A percentile compares a stretch with the other conserved stretches of the same genome.
Conservation (phyloP, 768 basidiomycete species). For the Clathrus columnatus region DNA sequence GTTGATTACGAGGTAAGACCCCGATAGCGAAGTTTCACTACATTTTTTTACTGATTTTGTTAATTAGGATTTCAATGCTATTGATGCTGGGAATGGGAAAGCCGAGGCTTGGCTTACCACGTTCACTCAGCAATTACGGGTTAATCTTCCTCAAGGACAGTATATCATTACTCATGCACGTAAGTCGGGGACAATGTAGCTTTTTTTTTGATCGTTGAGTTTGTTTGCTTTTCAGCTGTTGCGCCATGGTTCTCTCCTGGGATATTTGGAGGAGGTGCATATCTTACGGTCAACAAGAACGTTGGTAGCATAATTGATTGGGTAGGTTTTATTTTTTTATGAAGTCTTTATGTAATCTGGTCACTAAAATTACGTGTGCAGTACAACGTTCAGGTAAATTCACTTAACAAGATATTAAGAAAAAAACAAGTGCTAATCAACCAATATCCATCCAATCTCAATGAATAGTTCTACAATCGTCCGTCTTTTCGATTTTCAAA, state of each 20-base stretch:
- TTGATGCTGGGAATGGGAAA: slow-evolving; percentile 39
- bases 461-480: slow-evolving; percentile 33
- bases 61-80: slow-evolving; percentile 50
- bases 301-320: slow-evolving; percentile 39
- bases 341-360: background rate
- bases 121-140: slow-evolving; percentile 29
- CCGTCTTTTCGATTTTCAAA: slow-evolving; percentile 8
- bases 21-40: background rate
- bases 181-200: slow-evolving; percentile 14
- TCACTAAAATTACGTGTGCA: too few relatives aligned
- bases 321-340: slow-evolving; percentile 19
- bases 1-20: slow-evolving; percentile 55
- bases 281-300: slow-evolving; percentile 27
- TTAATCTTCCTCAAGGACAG: slow-evolving; percentile 25
- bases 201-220: too few relatives aligned
- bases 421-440: background rate
- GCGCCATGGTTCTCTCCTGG: slow-evolving; percentile 36
- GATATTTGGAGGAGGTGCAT: slow-evolving; percentile 32
- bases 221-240: slow-evolving; percentile 33
- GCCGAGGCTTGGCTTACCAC: slow-evolving; percentile 41
- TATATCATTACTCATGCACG: slow-evolving; percentile 32
- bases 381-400: slow-evolving; percentile 35
- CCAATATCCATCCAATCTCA: background rate
- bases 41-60: background rate
- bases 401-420: background rate